phyloP scores from a whole-genome alignment of 2,329 filamentous ascomycete species.

The Paecilomyces sp. region DNA sequence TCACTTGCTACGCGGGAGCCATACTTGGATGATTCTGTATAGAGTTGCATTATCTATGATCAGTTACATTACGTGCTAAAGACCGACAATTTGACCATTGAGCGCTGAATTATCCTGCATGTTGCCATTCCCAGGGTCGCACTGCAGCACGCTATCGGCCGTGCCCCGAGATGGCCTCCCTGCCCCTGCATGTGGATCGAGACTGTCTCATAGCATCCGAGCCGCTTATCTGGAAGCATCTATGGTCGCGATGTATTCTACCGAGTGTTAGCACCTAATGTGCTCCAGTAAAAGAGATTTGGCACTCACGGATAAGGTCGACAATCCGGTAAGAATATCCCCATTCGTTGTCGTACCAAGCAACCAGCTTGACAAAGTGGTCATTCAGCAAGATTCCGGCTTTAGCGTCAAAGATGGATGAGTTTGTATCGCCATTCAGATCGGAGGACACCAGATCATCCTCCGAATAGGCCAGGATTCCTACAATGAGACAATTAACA shows the following conservation, averaged over 20 bases:
- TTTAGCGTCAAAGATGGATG: conserved; percentile 92
- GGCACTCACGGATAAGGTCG: conserved; percentile 45
- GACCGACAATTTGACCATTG: neutral
- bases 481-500: conserved; percentile 39
- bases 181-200: neutral
- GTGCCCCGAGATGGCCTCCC: neutral
- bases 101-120: neutral
- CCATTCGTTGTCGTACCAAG: conserved; percentile 97
- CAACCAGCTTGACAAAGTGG: conserved; percentile 90
- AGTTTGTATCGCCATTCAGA: conserved; percentile 76
- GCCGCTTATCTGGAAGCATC: neutral
- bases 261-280: neutral
- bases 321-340: conserved; percentile 85
- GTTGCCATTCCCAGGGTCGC: neutral
- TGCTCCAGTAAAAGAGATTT: neutral
- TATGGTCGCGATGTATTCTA: neutral
- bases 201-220: neutral
- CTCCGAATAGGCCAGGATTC: conserved; percentile 80
- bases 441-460: conserved; percentile 85
- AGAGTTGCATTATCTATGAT: no score
- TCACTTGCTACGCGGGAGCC: no score
- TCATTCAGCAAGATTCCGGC: conserved; percentile 87
- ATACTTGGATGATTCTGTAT: no score
- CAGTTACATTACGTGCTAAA: neutral
- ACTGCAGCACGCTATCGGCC: neutral